Base-by-base conservation (phyloP, 192 early-diverging fungal species). In the Powellomyces hirtus region DNA sequence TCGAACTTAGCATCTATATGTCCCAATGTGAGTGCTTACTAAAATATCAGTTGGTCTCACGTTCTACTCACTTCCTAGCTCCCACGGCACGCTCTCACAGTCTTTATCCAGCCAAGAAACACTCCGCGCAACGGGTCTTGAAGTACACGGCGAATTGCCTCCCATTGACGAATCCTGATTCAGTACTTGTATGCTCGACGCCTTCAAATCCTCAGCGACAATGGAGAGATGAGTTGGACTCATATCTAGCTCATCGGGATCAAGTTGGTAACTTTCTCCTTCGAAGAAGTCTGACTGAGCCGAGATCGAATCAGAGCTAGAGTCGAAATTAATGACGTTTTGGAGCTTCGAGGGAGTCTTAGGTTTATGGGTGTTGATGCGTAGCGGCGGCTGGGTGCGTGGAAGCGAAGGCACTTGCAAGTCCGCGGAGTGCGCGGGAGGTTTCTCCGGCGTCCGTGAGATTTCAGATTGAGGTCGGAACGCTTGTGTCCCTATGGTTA, bases 381-480 rank as follows among this genome's bases (percentile, higher is more conserved):
- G 59, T 40, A 4, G 20, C 16, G 59, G 37, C 8, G 29, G 36
- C 38, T 16, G 33, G n/a, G 38, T 60, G 37, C 1, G 29, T 14
- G 1, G 59, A 24, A 5, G 59, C n/a, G 59, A 38, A 18, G 13
- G 59, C 2, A 37, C 56, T 6, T 6, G 22, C 33, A 33, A 53
- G 56, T 6, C 26, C 29, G 56, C 33, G 56, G 33, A 7, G 10
- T 27, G 56, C 29, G 37, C 16, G 59, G 31, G 59, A 40, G 40
- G 24, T 50, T 49, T 64, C 46, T 64, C 62, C 5, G 64, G 64
- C 35, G 64, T 66, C 36, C 64, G 18, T 16, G 50, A 3, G 4
- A 66, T 66, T 44, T 66, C 64, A 4, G 50, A 35, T 14, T 52
- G 64, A n/a, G 64, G 31, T 20, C 24, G 51, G 34, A 66, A 66